These are phyloP conservation scores for Eucalyptus guilfoylei DNA, from an alignment of 345 rosid species.

Conservation along the genomic window DNA sequence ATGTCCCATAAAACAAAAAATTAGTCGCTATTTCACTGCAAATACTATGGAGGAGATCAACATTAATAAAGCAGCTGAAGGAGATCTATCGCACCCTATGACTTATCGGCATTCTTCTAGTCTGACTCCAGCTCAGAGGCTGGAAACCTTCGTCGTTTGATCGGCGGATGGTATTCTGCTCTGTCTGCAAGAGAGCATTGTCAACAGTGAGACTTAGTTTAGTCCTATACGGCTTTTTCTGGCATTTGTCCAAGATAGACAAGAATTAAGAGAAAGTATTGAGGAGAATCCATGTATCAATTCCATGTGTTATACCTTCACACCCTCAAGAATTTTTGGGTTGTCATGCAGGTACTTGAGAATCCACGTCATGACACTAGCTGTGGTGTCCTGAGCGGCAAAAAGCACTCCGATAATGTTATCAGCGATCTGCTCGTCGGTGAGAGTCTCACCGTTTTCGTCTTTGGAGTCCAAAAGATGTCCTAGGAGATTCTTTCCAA, in stretches of 20 bases:
- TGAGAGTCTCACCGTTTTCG: conserved; percentile 20
- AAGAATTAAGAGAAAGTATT: not conserved
- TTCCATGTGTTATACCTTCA: conserved; percentile 33
- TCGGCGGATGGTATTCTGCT: conserved; percentile 31
- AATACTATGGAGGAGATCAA: not conserved
- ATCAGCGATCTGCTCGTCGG: conserved; percentile 41
- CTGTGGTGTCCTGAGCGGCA: conserved; percentile 75
- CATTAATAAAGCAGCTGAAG: not conserved
- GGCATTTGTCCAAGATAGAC: not conserved
- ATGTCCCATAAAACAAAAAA: not conserved
- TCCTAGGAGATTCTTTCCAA: conserved; percentile 34
- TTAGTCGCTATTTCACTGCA: not conserved
- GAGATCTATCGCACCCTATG: conserved; percentile 18
- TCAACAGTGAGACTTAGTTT: not conserved
- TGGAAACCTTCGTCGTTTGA: conserved; percentile 11
- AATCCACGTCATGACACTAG: conserved; percentile 74
- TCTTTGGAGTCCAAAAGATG: conserved; percentile 33
- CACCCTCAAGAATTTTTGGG: conserved; percentile 50
- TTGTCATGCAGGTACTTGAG: conserved; percentile 68
- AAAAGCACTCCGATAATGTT: conserved; percentile 64
- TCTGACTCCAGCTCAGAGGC: conserved; percentile 44
- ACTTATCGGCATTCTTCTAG: conserved; percentile 47
- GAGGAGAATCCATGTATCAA: not conserved
- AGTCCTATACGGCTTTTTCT: not conserved
- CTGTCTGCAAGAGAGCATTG: conserved; percentile 18